Base-by-base conservation (phyloP, 2,329 filamentous ascomycete species). In the Calonectria honghensis region DNA sequence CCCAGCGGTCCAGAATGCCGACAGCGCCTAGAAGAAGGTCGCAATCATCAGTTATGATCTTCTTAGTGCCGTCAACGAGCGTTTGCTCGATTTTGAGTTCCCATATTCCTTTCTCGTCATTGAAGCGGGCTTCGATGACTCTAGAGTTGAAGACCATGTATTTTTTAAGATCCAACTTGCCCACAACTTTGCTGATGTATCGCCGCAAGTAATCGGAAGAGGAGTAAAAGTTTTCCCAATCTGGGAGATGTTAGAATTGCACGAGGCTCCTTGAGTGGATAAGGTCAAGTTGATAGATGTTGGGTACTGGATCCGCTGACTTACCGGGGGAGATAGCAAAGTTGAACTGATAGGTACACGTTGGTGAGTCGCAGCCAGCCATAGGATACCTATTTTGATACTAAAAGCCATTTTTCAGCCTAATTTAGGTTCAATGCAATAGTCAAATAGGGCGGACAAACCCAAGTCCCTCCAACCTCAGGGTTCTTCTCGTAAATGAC, bases 401-500 rank as follows among this genome's bases (percentile, higher is more conserved):
- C 57, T 61, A 4, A 3, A 10, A 7, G 2, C 1, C 31, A 6
- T 52, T 29, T 4, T 6, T 52, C 50, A 52, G 16, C 14, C 18
- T 31, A 3, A 29, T 29, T 5, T 18, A 2, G 7, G 13, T 1
- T 18, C 16, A 11, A 9, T 29, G 5, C 7, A 20, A 54, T n/a
- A 16, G 11, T 4, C 6, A 20, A 54, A 6, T 18, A 16, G 3
- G 29, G 5, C 2, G 39, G 24, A 61, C 35, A 18, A 61, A 61
- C 57, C 57, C 57, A 61, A 10, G 57, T 61, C 24, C 57, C 57
- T 6, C 57, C 57, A 27, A 61, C 35, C 2, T 61, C 57, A 13
- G 57, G 57, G 5, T 61, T 61, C 14, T 61, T 61, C 20, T 61
- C 57, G 35, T 61, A 61, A 24, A 61, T 61, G 32, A 61, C 32